Base-by-base conservation (phyloP, 805 yeast species). In the Tanozyma kutaoensis region DNA sequence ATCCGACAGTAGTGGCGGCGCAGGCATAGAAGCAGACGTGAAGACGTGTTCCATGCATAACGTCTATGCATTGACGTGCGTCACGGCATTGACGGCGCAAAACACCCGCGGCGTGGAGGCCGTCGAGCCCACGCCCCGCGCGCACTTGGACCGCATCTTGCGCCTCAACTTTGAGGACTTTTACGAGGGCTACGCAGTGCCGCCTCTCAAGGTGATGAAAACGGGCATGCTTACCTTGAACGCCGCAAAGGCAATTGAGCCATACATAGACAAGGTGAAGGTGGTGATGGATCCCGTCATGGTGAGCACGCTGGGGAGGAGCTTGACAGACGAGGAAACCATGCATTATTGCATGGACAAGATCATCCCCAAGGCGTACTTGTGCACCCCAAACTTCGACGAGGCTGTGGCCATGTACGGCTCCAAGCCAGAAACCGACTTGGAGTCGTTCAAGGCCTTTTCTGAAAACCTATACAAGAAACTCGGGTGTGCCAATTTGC, bases 11-110 rank as follows among this genome's bases (percentile, higher is more conserved):
- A 76, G 88, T 8, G 95, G 94, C 3, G 94, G 94, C 3, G 94
- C 95, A 2, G 95, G 95, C 3, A 73, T 82, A 26, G 94, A 82
- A 47, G 94, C 94, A 1, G 95, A 82, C 45, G 45, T 82, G 21
- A 84, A 84, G 51, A 73, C 94, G 1, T 66, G 82, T 29, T 61
- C 78, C 3, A 78, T 79, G 2, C 80, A 77, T 40, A 69, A 70
- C 11, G 82, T 82, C 27, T 79, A 74, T 42, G 94, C 80, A 0
- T 51, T 76, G 47, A 77, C 86, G 1, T 76, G 85, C 40, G 72
- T 80, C 24, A 68, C 85, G 7, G 86, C 85, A 3, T 50, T 84
- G 32, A 82, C 93, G 0, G 78, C 85, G 5, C 94, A 84, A 42
- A 80, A 84, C 41, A 76, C 80, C 5, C 42, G 30, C 20, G 48